Evolutionary conservation across 2,329 filamentous ascomycete species (phyloP).

Genomic region (Hypoxylon sp.): DNA sequence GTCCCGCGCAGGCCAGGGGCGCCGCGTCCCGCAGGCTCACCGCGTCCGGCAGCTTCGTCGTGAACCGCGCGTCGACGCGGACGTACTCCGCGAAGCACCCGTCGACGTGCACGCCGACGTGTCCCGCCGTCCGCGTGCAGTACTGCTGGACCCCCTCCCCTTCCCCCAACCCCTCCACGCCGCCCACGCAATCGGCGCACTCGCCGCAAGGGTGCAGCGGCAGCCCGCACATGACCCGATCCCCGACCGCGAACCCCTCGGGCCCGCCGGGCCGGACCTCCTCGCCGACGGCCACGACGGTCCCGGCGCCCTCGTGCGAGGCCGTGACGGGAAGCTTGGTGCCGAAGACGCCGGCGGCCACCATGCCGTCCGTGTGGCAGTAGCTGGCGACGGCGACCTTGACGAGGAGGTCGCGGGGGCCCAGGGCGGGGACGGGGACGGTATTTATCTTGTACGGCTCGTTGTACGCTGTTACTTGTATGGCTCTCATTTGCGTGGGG

Average conservation of each 20-base stretch:
- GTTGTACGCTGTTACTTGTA: conserved; percentile 59
- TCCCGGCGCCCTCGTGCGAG: conserved; percentile 70
- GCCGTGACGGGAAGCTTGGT: conserved; percentile 63
- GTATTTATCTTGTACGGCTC: conserved; percentile 66
- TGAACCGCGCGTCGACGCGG: conserved; percentile 60
- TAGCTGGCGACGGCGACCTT: conserved; percentile 70
- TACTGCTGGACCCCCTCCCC: conserved; percentile 61
- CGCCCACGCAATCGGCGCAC: conserved; percentile 63
- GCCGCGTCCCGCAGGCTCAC: conserved; percentile 65
- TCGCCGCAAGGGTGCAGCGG: conserved; percentile 64
- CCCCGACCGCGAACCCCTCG: conserved; percentile 60
- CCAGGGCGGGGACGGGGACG: conserved; percentile 62
- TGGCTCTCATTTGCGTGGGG: conserved; percentile 50
- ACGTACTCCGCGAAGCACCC: conserved; percentile 71
- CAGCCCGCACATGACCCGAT: conserved; percentile 68
- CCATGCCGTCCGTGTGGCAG: conserved; percentile 73
- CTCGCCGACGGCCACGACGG: conserved; percentile 62
- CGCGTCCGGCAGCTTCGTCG: conserved; percentile 61
- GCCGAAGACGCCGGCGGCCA: conserved; percentile 62
- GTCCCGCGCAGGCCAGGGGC: conserved; percentile 68
- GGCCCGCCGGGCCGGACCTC: conserved; percentile 48
- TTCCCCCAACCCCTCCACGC: conserved; percentile 41
- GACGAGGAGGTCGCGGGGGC: conserved; percentile 68
- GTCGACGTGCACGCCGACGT: conserved; percentile 63
- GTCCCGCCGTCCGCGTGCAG: conserved; percentile 59